These are phyloP conservation scores for Talaromyces funiculosus DNA, from an alignment of 2,329 filamentous ascomycete genomes.

Conservation along the genomic window DNA sequence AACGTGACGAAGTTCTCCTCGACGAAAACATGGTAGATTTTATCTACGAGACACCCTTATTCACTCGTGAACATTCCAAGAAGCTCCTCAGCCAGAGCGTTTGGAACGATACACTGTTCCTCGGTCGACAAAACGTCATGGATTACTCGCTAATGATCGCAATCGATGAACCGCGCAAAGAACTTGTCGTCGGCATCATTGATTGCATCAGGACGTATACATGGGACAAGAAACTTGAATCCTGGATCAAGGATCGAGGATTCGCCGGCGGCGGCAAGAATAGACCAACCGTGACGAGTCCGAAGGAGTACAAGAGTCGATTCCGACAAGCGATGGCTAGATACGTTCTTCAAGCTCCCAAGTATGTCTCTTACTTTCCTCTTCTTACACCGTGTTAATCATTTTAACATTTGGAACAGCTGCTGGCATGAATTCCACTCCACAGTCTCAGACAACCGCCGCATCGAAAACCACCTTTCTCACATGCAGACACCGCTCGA, in stretches of 20 bases:
- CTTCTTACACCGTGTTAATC: neutral
- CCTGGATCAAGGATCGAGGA: constrained; percentile 96
- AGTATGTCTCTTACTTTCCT: constrained; percentile 28
- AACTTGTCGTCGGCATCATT: constrained; percentile 95
- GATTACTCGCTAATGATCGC: constrained; percentile 98
- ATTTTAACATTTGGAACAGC: constrained; percentile 20
- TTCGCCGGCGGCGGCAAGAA: constrained; percentile 74
- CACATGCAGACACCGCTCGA: constrained; percentile 18
- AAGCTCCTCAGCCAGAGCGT: constrained; percentile 86
- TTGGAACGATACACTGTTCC: constrained; percentile 95
- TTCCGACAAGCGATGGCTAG: constrained; percentile 96
- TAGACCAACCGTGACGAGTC: constrained; percentile 90
- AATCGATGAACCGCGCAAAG: constrained; percentile 81
- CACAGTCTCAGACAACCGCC: constrained; percentile 26
- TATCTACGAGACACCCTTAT: constrained; percentile 94
- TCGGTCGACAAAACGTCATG: constrained; percentile 96
- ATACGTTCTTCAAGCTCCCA: constrained; percentile 55
- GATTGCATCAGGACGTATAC: constrained; percentile 98
- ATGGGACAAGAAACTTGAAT: constrained; percentile 99
- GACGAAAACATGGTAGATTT: constrained; percentile 99
- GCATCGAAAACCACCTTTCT: constrained; percentile 23
- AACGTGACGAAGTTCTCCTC: constrained; percentile 90
- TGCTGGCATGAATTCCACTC: constrained; percentile 45
- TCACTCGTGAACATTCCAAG: constrained; percentile 92
- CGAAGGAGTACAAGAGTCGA: constrained; percentile 93